Conservation (phyloP, 345 rosid genomes). For the Kandelia obovata region DNA sequence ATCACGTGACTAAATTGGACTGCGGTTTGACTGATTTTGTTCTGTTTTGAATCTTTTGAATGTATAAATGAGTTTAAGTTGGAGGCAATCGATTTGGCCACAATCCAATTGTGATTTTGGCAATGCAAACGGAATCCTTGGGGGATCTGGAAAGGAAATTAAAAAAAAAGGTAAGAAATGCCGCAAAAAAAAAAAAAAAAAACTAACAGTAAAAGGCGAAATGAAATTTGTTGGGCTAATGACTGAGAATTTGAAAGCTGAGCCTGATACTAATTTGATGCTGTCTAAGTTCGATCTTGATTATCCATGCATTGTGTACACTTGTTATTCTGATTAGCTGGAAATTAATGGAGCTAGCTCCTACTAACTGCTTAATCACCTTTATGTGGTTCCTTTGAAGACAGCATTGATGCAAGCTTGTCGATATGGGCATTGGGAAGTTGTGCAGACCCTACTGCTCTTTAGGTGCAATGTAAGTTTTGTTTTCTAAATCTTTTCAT, state of each 20-base stretch:
- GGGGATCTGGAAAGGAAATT: too few species aligned
- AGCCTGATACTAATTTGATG: too few species aligned
- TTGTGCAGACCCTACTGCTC: conserved; percentile 84
- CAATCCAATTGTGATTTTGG: background rate
- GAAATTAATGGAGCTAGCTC: conserved; percentile 3
- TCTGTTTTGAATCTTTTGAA: background rate
- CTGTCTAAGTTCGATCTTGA: too few species aligned
- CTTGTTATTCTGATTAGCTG: too few species aligned
- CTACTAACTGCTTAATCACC: conserved; percentile 9
- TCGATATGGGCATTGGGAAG: conserved; percentile 98
- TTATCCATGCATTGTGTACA: too few species aligned
- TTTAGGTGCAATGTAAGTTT: conserved; percentile 84
- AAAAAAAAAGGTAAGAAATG: too few species aligned
- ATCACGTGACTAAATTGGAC: background rate
- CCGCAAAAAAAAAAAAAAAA: too few species aligned
- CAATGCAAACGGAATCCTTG: background rate
- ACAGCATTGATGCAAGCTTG: conserved; percentile 99
- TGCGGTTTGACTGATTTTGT: background rate
- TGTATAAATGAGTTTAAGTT: background rate
- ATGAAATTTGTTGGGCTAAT: too few species aligned
- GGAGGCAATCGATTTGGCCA: background rate
- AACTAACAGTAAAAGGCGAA: too few species aligned
- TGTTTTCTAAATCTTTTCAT: background rate
- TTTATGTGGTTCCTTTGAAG: conserved; percentile 33
- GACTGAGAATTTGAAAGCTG: too few species aligned